Evolutionary conservation across 768 basidiomycete species (phyloP).

Genomic region (Calocybe cyanea): DNA sequence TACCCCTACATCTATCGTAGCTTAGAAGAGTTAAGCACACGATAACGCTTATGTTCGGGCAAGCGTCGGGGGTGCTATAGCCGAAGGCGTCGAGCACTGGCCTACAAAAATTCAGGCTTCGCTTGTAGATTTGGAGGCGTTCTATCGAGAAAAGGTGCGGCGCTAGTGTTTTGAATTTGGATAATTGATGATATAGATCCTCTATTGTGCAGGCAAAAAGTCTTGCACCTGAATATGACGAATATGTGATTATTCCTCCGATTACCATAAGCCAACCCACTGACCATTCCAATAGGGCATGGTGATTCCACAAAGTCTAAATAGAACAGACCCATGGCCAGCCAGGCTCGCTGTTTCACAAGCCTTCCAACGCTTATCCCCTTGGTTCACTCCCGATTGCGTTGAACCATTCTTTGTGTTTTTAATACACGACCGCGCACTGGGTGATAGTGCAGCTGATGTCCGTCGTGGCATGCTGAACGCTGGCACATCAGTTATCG

Average conservation of each 20-base stretch:
- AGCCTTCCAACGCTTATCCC: conserved; percentile 65
- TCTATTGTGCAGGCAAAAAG: conserved; percentile 87
- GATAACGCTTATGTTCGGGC: conserved; percentile 76
- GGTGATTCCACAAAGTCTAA: conserved; percentile 84
- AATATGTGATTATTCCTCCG: conserved; percentile 56
- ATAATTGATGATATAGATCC: conserved; percentile 1
- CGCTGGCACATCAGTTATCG: conserved; percentile 79
- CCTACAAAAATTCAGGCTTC: conserved; percentile 51
- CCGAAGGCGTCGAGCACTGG: conserved; percentile 71
- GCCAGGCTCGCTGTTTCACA: conserved; percentile 71
- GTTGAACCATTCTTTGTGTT: conserved; percentile 79
- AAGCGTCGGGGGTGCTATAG: conserved; percentile 67
- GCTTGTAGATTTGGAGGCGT: conserved; percentile 53
- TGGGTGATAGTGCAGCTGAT: conserved; percentile 79
- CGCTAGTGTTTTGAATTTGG: not conserved
- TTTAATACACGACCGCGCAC: conserved; percentile 78
- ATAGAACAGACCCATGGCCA: conserved; percentile 86
- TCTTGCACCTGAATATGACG: conserved; percentile 87
- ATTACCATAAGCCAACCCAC: not conserved
- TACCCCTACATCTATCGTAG: not conserved
- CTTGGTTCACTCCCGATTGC: conserved; percentile 55
- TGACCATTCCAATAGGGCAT: conserved; percentile 61
- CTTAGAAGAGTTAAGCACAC: conserved; percentile 49
- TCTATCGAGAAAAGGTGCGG: conserved; percentile 80
- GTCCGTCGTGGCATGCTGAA: conserved; percentile 87